Base-by-base conservation (phyloP, 192 early-diverging fungal species). In the Coemansia javaensis region DNA sequence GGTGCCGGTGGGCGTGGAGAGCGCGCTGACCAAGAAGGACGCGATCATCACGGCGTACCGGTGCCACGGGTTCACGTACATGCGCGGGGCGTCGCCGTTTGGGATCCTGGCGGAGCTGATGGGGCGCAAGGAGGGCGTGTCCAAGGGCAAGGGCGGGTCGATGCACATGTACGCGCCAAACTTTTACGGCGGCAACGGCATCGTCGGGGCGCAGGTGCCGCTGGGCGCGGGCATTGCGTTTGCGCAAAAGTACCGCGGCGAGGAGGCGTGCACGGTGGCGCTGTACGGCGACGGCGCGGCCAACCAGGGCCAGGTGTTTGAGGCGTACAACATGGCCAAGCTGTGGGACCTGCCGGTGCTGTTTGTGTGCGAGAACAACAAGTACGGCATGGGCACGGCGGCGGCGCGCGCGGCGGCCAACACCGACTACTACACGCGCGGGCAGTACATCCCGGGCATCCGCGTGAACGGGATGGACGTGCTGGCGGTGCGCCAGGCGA, bases 341-440 rank as follows among this genome's bases (percentile, higher is more conserved):
- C 81, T 98, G 30, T 98, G 93, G 95, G 82, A 88, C 42, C 80
- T 96, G 42, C 93, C 95, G 12, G 77, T 81, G 44, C 83, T 90
- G 42, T 98, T 94, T 75, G 91, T 90, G 15, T 98, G 95, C 78
- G 95, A 98, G 77, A 98, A 98, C 87, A 98, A 98, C 87, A 87
- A 82, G 71, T 98, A 95, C 67, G 93, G 92, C 44, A 98, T 98
- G 95, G 95, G 95, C 48, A 98, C 93, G 8, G 80, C 91, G 32
- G 89, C 89, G 27, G 66, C 59, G 49, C 88, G 95, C 51, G 89
- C 92, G n/a, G 86, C 90, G 18, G 92, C 93, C 48, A 90, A 85
- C 64, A 89, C 92, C 44, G 81, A 88, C 64, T 96, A 94, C 86
- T 95, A 84, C 75, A 93, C 87, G 51, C 86, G 95, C 52, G 90